A percentile compares a stretch with the other conserved stretches of the same genome.
Evolutionary conservation across 2,329 filamentous ascomycete species (phyloP).

Genomic region (Cercospora sp.): DNA sequence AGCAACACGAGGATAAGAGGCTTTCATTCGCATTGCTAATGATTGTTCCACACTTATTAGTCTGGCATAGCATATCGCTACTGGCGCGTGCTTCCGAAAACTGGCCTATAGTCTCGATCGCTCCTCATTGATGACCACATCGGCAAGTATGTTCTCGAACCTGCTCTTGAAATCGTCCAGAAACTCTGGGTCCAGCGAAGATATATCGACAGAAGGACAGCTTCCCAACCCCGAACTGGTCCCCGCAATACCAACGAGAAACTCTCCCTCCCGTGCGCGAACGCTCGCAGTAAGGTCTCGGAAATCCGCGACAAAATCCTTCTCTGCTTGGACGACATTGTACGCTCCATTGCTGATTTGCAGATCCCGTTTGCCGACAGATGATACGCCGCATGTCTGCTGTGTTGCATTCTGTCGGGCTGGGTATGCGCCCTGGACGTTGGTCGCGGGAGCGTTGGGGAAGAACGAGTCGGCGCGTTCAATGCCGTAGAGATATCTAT

Average conservation of each 20-base stretch:
- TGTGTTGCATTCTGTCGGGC: slow-evolving; percentile 35
- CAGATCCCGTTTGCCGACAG: slow-evolving; percentile 42
- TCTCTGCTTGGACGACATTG: slow-evolving; percentile 30
- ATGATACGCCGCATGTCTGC: slow-evolving; percentile 50
- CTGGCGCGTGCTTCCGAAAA: neutral
- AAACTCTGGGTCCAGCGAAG: slow-evolving; percentile 31
- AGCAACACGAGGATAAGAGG: neutral
- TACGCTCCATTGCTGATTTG: slow-evolving; percentile 37
- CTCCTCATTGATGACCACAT: slow-evolving; percentile 15
- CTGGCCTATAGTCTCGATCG: slow-evolving; percentile 11
- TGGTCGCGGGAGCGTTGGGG: slow-evolving; percentile 34
- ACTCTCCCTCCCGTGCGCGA: slow-evolving; percentile 49
- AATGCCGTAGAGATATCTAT: slow-evolving; percentile 39
- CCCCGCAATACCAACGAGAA: slow-evolving; percentile 46
- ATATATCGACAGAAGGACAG: slow-evolving; percentile 41
- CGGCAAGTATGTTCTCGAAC: slow-evolving; percentile 31
- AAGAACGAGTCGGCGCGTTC: slow-evolving; percentile 43
- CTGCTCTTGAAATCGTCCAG: slow-evolving; percentile 33
- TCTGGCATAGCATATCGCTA: neutral
- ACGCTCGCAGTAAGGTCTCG: slow-evolving; percentile 42
- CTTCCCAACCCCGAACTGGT: slow-evolving; percentile 42
- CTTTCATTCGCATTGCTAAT: neutral
- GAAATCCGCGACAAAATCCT: slow-evolving; percentile 46
- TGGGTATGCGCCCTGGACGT: slow-evolving; percentile 43
- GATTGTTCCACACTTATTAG: neutral